These are phyloP conservation scores for Boletus mariae DNA, from an alignment of 1,284 basidiomycete genomes.

Conservation along the genomic window DNA sequence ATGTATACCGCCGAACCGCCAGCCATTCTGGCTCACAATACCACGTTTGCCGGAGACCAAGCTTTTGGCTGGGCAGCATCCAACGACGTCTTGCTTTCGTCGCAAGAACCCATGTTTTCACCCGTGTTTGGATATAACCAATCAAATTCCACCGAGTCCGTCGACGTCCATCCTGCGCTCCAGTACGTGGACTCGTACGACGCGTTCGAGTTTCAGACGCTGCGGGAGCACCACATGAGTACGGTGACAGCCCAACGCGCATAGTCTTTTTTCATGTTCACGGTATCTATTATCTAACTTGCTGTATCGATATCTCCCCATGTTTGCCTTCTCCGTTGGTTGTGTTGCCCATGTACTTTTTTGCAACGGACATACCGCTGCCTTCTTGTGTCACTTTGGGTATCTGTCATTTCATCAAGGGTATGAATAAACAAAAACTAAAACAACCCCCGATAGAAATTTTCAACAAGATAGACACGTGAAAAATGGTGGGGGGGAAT, in stretches of 20 bases:
- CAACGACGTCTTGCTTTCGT: constrained; percentile 18
- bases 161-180: constrained; percentile 17
- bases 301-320: constrained; percentile 27
- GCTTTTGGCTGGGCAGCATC: constrained; percentile 15
- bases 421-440: constrained; percentile 18
- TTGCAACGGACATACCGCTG: constrained; percentile 11
- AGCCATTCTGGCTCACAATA: constrained; percentile 7
- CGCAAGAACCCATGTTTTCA: constrained; percentile 20
- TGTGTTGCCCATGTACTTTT: constrained; percentile 8
- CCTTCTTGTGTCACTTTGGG: constrained; percentile 14
- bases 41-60: constrained; percentile 16
- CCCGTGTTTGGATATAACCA: constrained; percentile 21
- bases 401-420: constrained; percentile 24
- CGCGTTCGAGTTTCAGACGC: constrained; percentile 32
- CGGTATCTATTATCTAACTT: constrained; percentile 22
- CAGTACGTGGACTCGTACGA: constrained; percentile 26
- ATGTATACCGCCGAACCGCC: constrained; percentile 22
- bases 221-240: constrained; percentile 28
- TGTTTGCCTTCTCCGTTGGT: not conserved
- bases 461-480: not conserved
- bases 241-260: constrained; percentile 19
- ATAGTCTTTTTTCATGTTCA: constrained; percentile 9
- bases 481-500: not conserved
- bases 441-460: constrained; percentile 2
- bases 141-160: constrained; percentile 18